Conservation (phyloP, 2,329 filamentous ascomycete species). For the Colletotrichum sp. region DNA sequence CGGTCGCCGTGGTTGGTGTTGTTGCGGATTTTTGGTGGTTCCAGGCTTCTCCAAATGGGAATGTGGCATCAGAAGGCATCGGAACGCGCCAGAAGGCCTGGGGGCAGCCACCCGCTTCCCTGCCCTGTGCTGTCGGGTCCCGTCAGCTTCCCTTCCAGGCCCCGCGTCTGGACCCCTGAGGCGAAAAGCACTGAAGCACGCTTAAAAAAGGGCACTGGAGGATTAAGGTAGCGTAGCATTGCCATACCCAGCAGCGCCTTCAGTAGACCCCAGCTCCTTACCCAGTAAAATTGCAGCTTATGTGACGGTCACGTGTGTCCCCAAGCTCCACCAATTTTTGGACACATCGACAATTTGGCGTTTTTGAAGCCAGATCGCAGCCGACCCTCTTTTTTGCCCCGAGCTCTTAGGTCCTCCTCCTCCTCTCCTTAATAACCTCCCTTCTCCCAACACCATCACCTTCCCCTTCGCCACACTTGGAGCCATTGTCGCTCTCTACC, state of each 20-base stretch:
- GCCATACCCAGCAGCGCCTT: background rate
- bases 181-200: background rate
- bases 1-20: background rate
- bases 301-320: constrained; percentile 32
- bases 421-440: constrained; percentile 38
- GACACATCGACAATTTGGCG: constrained; percentile 49
- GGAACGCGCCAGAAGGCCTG: constrained; percentile 16
- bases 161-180: constrained; percentile 6
- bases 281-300: background rate
- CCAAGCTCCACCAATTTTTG: constrained; percentile 38
- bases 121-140: background rate
- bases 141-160: background rate
- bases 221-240: background rate
- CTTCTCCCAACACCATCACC: constrained; percentile 34
- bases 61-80: constrained; percentile 17
- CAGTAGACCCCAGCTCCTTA: background rate
- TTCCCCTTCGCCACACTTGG: constrained; percentile 35
- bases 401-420: constrained; percentile 24
- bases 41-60: background rate
- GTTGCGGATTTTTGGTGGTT: background rate
- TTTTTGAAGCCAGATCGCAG: constrained; percentile 49
- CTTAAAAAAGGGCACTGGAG: background rate
- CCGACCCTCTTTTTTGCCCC: constrained; percentile 25
- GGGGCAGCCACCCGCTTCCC: constrained; percentile 9
- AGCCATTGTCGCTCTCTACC: constrained; percentile 25